Evolutionary conservation across 345 rosid genomes (phyloP).

Genomic region (Syzygium aqueum): DNA sequence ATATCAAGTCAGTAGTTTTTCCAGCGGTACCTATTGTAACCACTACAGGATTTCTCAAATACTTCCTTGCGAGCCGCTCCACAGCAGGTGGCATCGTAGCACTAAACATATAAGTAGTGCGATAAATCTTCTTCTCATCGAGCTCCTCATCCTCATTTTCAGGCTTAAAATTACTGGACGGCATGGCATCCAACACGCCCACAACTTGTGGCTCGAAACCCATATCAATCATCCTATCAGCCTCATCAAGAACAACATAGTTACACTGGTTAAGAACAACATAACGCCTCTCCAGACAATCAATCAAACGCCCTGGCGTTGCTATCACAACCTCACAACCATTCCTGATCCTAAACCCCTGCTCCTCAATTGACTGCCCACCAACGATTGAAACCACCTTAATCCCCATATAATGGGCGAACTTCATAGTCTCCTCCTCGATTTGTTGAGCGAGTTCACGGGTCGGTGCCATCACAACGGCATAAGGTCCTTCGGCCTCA

Average conservation of each 20-base stretch:
- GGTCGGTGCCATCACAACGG: conserved; percentile 93
- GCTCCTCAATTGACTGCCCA: conserved; percentile 92
- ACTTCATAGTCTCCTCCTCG: conserved; percentile 86
- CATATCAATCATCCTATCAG: conserved; percentile 97
- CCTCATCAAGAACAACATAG: conserved; percentile 97
- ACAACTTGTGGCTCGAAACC: conserved; percentile 92
- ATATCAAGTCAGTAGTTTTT: conserved; percentile 77
- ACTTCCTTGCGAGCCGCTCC: conserved; percentile 91
- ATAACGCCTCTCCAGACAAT: conserved; percentile 88
- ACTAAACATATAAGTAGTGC: conserved; percentile 96
- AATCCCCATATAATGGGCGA: conserved; percentile 79
- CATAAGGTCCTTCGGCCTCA: conserved; percentile 91
- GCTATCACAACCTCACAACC: conserved; percentile 98
- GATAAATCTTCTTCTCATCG: conserved; percentile 81
- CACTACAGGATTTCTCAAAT: conserved; percentile 92
- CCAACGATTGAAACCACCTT: conserved; percentile 93
- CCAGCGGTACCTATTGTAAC: conserved; percentile 97
- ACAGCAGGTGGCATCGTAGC: conserved; percentile 97
- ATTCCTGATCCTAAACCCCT: conserved; percentile 78
- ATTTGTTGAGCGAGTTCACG: conserved; percentile 94
- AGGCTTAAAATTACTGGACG: conserved; percentile 85
- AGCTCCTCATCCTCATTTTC: conserved; percentile 98
- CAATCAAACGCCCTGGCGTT: conserved; percentile 83
- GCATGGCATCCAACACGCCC: conserved; percentile 91
- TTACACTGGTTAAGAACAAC: conserved; percentile 88